phyloP scores from a whole-genome alignment of 2,329 filamentous ascomycete species.

The Cryphonectria nitschkei region DNA sequence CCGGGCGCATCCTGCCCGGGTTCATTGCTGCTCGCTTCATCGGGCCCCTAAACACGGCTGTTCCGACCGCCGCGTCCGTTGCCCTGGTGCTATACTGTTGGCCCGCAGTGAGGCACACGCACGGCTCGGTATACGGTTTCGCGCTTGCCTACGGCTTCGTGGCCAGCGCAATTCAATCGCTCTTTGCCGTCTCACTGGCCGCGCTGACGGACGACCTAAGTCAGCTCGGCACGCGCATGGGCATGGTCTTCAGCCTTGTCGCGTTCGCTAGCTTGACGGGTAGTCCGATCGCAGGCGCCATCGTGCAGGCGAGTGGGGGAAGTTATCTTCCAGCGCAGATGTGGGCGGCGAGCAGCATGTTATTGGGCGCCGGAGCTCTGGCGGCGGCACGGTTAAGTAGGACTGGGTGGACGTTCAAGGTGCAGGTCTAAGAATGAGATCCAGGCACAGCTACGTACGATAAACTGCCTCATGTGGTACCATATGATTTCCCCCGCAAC shows the following conservation, averaged over 20 bases:
- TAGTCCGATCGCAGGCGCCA: constrained; percentile 45
- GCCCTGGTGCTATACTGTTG: constrained; percentile 45
- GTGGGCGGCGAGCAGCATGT: constrained; percentile 35
- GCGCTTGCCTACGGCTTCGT: constrained; percentile 52
- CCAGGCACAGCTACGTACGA: too few relatives aligned
- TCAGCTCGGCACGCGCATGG: constrained; percentile 48
- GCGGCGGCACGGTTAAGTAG: not conserved
- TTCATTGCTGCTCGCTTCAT: constrained; percentile 47
- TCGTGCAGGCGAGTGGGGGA: constrained; percentile 35
- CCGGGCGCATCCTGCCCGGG: too few relatives aligned
- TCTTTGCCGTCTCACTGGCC: constrained; percentile 47
- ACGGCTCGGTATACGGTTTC: constrained; percentile 45
- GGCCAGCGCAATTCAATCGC: constrained; percentile 47
- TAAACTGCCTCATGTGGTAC: too few relatives aligned
- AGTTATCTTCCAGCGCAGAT: constrained; percentile 38
- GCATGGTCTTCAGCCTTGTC: constrained; percentile 45
- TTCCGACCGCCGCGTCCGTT: constrained; percentile 40
- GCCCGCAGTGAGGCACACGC: constrained; percentile 41
- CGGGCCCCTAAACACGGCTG: constrained; percentile 47
- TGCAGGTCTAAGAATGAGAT: not conserved
- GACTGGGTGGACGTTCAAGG: constrained; percentile 3
- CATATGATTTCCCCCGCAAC: too few relatives aligned
- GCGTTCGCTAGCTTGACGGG: constrained; percentile 43
- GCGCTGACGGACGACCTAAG: constrained; percentile 46
- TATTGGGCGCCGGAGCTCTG: constrained; percentile 18